Evolutionary conservation across 1,284 basidiomycete species (phyloP).

Genomic region (Ceratorhiza oryzae-sativae): DNA sequence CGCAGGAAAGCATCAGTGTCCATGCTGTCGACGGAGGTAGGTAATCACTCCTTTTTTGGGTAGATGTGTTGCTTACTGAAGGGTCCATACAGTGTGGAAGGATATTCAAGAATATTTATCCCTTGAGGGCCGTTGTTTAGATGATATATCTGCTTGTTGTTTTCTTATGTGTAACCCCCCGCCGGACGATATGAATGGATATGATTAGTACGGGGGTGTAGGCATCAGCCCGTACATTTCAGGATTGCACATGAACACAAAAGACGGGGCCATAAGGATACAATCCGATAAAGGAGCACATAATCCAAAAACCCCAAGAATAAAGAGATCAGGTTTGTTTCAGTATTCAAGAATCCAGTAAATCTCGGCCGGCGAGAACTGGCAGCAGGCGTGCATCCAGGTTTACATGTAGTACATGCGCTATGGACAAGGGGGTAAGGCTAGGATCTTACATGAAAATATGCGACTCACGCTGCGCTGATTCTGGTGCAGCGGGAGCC

Average conservation of each 20-base stretch:
- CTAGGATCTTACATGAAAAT: neutral
- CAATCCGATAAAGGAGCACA: neutral
- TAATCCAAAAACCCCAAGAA: neutral
- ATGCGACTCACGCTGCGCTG: slow-evolving; percentile 17
- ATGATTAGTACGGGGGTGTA: neutral
- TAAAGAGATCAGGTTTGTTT: neutral
- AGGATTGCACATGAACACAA: neutral
- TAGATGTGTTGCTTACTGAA: neutral
- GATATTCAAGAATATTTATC: slow-evolving; percentile 73
- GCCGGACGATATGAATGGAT: slow-evolving; percentile 12
- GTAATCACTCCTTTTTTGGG: slow-evolving; percentile 47
- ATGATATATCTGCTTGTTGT: neutral
- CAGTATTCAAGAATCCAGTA: slow-evolving; percentile 25
- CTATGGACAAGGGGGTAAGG: neutral
- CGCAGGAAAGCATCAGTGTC: slow-evolving; percentile 72
- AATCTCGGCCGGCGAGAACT: neutral
- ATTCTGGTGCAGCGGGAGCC: slow-evolving; percentile 11
- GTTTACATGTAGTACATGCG: slow-evolving; percentile 37
- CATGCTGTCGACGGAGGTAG: slow-evolving; percentile 73
- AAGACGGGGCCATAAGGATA: neutral
- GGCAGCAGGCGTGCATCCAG: neutral
- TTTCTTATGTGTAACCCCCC: neutral
- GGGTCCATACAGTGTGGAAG: slow-evolving; percentile 63
- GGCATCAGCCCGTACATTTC: neutral
- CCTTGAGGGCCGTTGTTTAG: slow-evolving; percentile 51